Evolutionary conservation across 2,329 filamentous ascomycete species (phyloP).

Genomic region (Zarea fungicola): DNA sequence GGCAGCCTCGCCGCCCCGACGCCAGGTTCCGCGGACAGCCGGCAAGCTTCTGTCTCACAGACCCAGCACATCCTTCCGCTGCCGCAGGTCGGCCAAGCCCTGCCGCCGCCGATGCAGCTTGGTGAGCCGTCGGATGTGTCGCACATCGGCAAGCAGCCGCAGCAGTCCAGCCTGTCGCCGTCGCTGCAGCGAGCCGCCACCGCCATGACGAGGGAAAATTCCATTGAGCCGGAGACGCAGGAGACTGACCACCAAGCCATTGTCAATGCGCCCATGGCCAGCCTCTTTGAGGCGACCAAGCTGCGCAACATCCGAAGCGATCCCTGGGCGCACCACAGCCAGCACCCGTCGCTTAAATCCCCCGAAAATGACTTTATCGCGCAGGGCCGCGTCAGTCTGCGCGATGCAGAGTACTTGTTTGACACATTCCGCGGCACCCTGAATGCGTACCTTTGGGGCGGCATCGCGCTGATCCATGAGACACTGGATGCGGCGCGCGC

Average conservation of each 20-base stretch:
- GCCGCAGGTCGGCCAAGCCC: neutral
- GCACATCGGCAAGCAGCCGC: too few species aligned
- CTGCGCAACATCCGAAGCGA: conserved; percentile 29
- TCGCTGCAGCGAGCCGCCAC: conserved; percentile 19
- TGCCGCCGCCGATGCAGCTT: neutral
- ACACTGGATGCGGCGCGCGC: conserved; percentile 23
- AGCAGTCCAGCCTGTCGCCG: conserved; percentile 14
- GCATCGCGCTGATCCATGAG: conserved; percentile 25
- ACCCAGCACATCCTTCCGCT: neutral
- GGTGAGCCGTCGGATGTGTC: neutral
- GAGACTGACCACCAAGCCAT: conserved; percentile 24
- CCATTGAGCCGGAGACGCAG: conserved; percentile 20
- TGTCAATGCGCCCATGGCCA: conserved; percentile 27
- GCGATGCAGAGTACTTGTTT: conserved; percentile 25
- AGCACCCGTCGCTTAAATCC: conserved; percentile 10
- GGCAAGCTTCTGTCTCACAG: conserved; percentile 3
- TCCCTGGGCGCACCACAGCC: conserved; percentile 17
- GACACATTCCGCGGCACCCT: conserved; percentile 24
- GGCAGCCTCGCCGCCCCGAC: neutral
- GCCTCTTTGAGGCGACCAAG: conserved; percentile 28
- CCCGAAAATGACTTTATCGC: conserved; percentile 25
- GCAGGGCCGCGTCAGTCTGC: conserved; percentile 22
- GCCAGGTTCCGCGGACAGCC: neutral
- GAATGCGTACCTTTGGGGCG: conserved; percentile 29
- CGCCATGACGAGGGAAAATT: conserved; percentile 30